Evolutionary conservation across 2,329 filamentous ascomycete genomes (phyloP), one percentile per base, ranked within the genome.

Genomic region (Clonostachys solani): DNA sequence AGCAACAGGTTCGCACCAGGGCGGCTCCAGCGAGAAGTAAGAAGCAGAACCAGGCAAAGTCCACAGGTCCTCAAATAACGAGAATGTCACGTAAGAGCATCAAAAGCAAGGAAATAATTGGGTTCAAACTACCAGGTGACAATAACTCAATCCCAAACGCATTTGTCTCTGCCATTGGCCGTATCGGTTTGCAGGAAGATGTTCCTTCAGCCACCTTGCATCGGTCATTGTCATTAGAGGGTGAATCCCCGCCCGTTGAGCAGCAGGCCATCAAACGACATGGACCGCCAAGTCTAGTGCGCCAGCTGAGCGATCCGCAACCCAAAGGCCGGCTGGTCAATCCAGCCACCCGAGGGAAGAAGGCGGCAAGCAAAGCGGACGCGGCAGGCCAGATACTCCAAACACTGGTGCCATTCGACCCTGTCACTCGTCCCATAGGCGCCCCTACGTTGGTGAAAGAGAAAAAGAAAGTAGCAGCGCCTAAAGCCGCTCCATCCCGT

Each of bases 301-400:
- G 23, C 9, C 23, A 29, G 9, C 23, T 9, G 36, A 18, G 36
- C 36, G 17, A n/a, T 38, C 15, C 15, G 15, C 15, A 38, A 12
- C 36, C 36, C 15, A 38, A n/a, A 38, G 56, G 50, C 7, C 58
- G 55, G 40, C 61, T 75, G 38, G 53, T 49, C 8, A 78, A 78
- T 48, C 75, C 76, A 16, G 77, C 77, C 5, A 77, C 72, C 12
- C 65, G 76, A 54, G 77, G 77, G 33, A 74, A 65, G 49, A 80
- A 80, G 56, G 76, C 77, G 38, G 75, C 76, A 10, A 66, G 69
- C 45, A 73, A 69, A 50, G 71, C 75, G 45, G 69, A 80, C 54
- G 75, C 76, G 8, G 73, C 72, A 33, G 77, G 77, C 15, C 66
- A 69, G 47, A 62, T 66, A 19, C 75, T 76, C 10, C 65, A 71